Percentiles rank a stretch among this genome's conserved stretches.
Conservation (phyloP, 1,284 basidiomycete genomes). For the Moniliella sp. region DNA sequence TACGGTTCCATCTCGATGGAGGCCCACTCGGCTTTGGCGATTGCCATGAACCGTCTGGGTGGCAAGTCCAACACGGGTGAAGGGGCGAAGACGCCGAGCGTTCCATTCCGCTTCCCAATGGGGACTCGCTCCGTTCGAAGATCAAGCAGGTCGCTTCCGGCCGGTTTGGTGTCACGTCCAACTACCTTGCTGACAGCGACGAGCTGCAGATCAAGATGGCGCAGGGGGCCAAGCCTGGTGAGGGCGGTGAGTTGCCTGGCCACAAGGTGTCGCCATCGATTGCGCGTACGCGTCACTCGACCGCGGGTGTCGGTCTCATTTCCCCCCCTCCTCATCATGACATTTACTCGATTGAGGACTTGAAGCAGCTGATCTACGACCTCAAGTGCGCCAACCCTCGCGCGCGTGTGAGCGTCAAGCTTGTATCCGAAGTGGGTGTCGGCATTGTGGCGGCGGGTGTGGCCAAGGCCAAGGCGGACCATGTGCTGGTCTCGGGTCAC, state of each 20-base stretch:
- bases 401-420: conserved; percentile 21
- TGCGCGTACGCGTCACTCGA: conserved; percentile 26
- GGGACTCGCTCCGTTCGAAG: conserved; percentile 28
- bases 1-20: conserved; percentile 32
- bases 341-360: conserved; percentile 30
- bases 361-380: conserved; percentile 30
- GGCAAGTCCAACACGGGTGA: conserved; percentile 31
- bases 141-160: conserved; percentile 30
- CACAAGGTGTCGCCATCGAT: conserved; percentile 30
- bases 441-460: conserved; percentile 28
- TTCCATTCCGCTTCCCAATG: conserved; percentile 27
- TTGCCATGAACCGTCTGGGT: conserved; percentile 29
- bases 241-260: conserved; percentile 28
- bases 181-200: conserved; percentile 27
- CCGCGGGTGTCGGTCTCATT: conserved; percentile 27
- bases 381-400: conserved; percentile 29
- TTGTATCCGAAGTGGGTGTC: conserved; percentile 28
- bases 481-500: conserved; percentile 26
- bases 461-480: conserved; percentile 30
- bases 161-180: conserved; percentile 25
- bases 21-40: conserved; percentile 13
- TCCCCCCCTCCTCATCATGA: conserved; percentile 28
- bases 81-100: conserved; percentile 30
- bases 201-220: conserved; percentile 32
- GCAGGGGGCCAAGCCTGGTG: conserved; percentile 31